phyloP scores from a whole-genome alignment of 768 basidiomycete species.

The Rhodosporidiobolus odoratus region DNA sequence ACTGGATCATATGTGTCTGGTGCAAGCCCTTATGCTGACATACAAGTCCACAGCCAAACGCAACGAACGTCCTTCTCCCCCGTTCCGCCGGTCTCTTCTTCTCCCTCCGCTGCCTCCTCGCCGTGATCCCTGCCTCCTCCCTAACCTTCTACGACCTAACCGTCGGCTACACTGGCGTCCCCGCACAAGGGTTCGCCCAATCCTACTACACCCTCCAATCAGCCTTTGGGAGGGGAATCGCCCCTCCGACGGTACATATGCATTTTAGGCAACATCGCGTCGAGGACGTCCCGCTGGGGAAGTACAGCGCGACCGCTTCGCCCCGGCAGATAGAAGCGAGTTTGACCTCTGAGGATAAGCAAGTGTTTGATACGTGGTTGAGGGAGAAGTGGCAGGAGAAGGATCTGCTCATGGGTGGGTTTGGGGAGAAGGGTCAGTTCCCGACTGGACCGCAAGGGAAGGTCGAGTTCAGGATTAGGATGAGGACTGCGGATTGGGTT shows the following conservation, averaged over 20 bases:
- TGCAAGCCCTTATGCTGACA: background rate
- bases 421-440: conserved; percentile 57
- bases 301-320: conserved; percentile 15
- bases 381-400: conserved; percentile 75
- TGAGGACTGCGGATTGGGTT: conserved; percentile 12
- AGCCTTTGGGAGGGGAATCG: conserved; percentile 70
- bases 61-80: conserved; percentile 75
- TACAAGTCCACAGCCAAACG: conserved; percentile 58
- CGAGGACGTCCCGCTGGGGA: conserved; percentile 42
- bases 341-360: conserved; percentile 57
- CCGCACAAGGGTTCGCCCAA: conserved; percentile 36
- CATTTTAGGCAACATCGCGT: conserved; percentile 60
- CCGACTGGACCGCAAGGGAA: background rate
- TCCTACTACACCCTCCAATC: conserved; percentile 67
- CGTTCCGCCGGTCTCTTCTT: conserved; percentile 86
- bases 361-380: conserved; percentile 75
- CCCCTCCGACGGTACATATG: conserved; percentile 80
- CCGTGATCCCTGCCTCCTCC: conserved; percentile 60
- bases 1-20: too few species aligned
- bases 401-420: conserved; percentile 68
- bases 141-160: conserved; percentile 86
- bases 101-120: conserved; percentile 70
- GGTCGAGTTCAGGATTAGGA: conserved; percentile 15
- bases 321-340: conserved; percentile 46
- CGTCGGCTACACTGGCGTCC: conserved; percentile 64